A percentile compares a stretch with the other conserved stretches of the same genome.
phyloP scores from a whole-genome alignment of 225 moss, liverwort and hornwort genomes.

The Pleurozium schreberi region DNA sequence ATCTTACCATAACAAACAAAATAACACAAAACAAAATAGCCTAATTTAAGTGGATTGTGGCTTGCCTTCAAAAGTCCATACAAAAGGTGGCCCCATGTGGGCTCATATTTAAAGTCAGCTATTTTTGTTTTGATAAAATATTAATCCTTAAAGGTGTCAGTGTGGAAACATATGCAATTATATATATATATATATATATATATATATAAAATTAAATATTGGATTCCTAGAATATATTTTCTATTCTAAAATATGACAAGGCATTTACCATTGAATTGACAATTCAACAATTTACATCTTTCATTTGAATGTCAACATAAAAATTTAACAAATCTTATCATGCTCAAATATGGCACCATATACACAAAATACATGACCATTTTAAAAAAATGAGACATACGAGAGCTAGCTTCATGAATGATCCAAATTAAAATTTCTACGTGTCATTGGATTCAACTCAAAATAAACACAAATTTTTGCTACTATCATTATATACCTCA shows the following conservation, averaged over 20 bases:
- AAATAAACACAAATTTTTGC: rapidly evolving
- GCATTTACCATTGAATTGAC: neutral
- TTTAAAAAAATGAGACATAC: neutral
- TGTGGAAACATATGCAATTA: neutral
- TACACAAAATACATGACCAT: neutral
- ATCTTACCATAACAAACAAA: too few species aligned
- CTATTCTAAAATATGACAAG: neutral
- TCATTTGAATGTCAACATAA: neutral
- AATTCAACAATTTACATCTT: neutral
- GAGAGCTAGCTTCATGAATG: neutral
- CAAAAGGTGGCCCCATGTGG: neutral
- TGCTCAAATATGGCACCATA: neutral
- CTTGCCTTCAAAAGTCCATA: neutral
- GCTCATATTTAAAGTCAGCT: neutral
- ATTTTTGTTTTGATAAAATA: neutral
- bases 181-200: too few species aligned
- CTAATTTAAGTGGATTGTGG: neutral
- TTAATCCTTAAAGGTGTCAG: rapidly evolving
- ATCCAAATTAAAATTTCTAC: neutral
- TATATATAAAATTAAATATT: neutral
- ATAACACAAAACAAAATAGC: too few species aligned
- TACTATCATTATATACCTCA: neutral
- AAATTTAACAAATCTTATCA: too few species aligned
- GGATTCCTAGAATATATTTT: neutral
- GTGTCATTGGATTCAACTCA: neutral